Evolutionary conservation across 1,139 yeast species (phyloP), one percentile per base, ranked within the genome.

Genomic region (Waltiozyma sp.): DNA sequence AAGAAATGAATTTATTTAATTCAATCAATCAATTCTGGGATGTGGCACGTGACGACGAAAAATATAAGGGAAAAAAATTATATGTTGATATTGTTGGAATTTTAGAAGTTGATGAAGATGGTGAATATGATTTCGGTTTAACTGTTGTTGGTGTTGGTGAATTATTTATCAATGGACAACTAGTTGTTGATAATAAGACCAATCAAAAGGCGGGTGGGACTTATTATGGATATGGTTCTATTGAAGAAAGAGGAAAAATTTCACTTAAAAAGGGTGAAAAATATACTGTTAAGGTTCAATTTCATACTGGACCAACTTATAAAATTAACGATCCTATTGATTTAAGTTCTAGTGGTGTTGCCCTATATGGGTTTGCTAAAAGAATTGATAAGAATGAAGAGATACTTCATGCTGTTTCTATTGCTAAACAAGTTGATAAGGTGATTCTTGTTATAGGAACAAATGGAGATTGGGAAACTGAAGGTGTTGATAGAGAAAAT

Each of bases 111-210:
- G 71, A 69, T 40, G 66, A 62, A 40, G 54, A 65, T 40, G 77
- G 72, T 18, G 64, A 57, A 14, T 75, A 73, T 51, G 66, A 63
- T 41, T 68, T 77, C 55, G 78, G 79, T 13, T 60, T 72, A 43
- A 58, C 70, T 9, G 69, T 71, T 39, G 54, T 65, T 41, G 83
- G 82, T 33, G 71, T 78, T 41, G 77, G 75, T 16, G 65, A 64
- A 47, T 50, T 77, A 28, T 76, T 62, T 52, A 56, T 77, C 41
- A 70, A 77, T 51, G 78, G 60, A 43, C 55, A 70, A 52, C 58
- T 73, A 42, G 61, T 77, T 19, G 72, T 75, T 45, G 80, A 76
- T 53, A 75, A 76, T 59, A 68, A 67, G 50, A 71, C 74, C 37
- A 55, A 63, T 16, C 82, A 77, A 59, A 61, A 48, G 14, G 57